Base-by-base conservation (phyloP, 441 rosid genomes). In the Dalechampia spathulata region DNA sequence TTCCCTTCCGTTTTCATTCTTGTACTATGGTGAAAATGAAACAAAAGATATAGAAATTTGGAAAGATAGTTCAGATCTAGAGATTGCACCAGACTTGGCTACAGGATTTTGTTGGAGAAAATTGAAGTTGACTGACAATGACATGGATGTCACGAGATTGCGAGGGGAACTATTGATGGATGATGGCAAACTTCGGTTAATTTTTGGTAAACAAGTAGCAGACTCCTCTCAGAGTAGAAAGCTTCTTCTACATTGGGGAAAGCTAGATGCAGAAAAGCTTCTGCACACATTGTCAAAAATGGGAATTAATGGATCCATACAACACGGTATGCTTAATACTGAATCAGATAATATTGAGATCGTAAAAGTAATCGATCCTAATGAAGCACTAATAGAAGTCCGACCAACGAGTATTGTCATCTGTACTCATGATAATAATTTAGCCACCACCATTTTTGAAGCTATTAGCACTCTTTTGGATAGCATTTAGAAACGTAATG, bases 231-330 rank as follows among this genome's bases (percentile, higher is more conserved):
- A 72, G 67, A 10, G 60, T 26, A 63, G 61, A 67, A 49, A 76
- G 15, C 42, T 52, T 22, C 42, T 81, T 22, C 42, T 81, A 46
- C 72, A 72, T 52, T 78, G 86, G 82, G 90, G 85, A 39, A 59
- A 77, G 17, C 78, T 75, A n/a, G 74, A 79, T 62, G 43, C 64
- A 2, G 78, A 71, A 62, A 59, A 41, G 71, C 87, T 87, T 39
- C 42, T 80, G 21, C 44, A 65, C 7, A 70, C 39, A 15, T 63
- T 87, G 47, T 64, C 74, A 20, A 76, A 82, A 62, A 62, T 63
- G 77, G 90, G 86, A 38, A 68, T 87, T 11, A 52, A 36, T 6
- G 86, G 85, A 64, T 68, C 78, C 40, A 40, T 81, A 26, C 83
- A 66, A 57, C 66, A 53, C 64, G 28, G 46, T 45, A 48, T 0